Percentiles rank a stretch among this genome's conserved stretches.
These are phyloP conservation scores for Trichoderma afroharzianum DNA, from an alignment of 2,329 filamentous ascomycete genomes.

Conservation along the genomic window DNA sequence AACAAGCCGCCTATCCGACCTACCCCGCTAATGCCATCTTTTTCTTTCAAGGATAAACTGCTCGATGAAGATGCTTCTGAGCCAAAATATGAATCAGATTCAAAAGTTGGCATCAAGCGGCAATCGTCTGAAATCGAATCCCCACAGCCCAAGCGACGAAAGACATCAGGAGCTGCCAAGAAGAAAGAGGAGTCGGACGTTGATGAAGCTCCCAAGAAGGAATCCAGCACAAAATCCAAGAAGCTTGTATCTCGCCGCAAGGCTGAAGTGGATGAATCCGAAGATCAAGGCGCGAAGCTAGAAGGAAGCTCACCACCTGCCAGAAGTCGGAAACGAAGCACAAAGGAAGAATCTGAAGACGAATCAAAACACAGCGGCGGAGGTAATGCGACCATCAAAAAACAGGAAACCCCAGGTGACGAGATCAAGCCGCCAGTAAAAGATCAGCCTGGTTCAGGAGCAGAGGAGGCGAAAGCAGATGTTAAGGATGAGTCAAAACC, in stretches of 20 bases:
- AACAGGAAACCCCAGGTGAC: slow-evolving; percentile 16
- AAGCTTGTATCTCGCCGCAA: slow-evolving; percentile 19
- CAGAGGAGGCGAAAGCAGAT: slow-evolving; percentile 17
- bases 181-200: slow-evolving; percentile 31
- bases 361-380: not conserved
- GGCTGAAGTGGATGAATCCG: slow-evolving; percentile 12
- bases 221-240: slow-evolving; percentile 20
- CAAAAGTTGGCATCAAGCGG: slow-evolving; percentile 33
- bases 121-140: slow-evolving; percentile 33
- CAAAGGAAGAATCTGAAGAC: slow-evolving; percentile 17
- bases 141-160: slow-evolving; percentile 38
- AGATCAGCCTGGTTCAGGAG: not conserved
- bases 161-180: slow-evolving; percentile 31
- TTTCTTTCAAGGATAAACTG: slow-evolving; percentile 32
- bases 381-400: not conserved
- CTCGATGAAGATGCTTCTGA: slow-evolving; percentile 31
- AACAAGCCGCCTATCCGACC: not conserved
- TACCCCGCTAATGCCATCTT: slow-evolving; percentile 13
- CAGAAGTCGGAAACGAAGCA: slow-evolving; percentile 17
- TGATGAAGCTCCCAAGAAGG: slow-evolving; percentile 23
- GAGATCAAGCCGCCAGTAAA: slow-evolving; percentile 6
- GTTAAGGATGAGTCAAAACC: slow-evolving; percentile 20
- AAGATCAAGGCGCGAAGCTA: slow-evolving; percentile 8
- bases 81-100: slow-evolving; percentile 25
- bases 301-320: not conserved